A percentile compares a stretch with the other conserved stretches of the same genome.
Conservation (phyloP, 768 basidiomycete species). For the Galerina marginata region DNA sequence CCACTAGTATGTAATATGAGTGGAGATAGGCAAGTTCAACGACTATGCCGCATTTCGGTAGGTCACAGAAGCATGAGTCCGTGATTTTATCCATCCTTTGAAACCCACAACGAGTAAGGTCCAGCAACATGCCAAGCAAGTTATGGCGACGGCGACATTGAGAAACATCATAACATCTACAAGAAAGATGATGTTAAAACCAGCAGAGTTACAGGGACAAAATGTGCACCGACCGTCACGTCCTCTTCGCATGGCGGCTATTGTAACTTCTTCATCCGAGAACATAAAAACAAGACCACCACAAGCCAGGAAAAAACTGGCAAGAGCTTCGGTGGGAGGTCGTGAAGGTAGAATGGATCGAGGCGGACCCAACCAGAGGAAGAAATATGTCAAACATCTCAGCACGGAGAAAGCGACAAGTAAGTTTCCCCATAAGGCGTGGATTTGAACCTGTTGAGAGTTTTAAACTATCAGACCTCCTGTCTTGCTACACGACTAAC, state of each 20-base stretch:
- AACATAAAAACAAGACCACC: conserved; percentile 92
- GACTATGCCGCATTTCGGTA: conserved; percentile 29
- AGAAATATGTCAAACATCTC: conserved; percentile 91
- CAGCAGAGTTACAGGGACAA: not conserved
- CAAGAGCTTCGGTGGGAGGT: conserved; percentile 92
- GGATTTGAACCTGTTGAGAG: conserved; percentile 77
- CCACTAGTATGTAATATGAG: conserved; percentile 1
- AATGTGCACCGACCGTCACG: conserved; percentile 66
- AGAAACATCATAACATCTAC: conserved; percentile 90
- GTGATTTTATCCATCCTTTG: conserved; percentile 78
- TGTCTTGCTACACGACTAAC: conserved; percentile 34
- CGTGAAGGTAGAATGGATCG: conserved; percentile 86
- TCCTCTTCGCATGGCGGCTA: conserved; percentile 90
- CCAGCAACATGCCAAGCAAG: conserved; percentile 89
- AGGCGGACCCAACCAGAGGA: conserved; percentile 89
- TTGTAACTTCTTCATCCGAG: conserved; percentile 87
- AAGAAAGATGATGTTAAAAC: conserved; percentile 9
- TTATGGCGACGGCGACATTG: conserved; percentile 84
- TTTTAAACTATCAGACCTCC: conserved; percentile 1
- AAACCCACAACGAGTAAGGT: conserved; percentile 72
- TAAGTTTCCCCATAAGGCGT: conserved; percentile 89
- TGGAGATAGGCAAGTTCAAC: not conserved
- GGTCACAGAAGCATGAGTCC: conserved; percentile 33
- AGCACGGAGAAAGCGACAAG: conserved; percentile 79
- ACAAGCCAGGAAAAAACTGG: conserved; percentile 84